Evolutionary conservation across 345 rosid species (phyloP).

Genomic region (Arabis hirsuta): DNA sequence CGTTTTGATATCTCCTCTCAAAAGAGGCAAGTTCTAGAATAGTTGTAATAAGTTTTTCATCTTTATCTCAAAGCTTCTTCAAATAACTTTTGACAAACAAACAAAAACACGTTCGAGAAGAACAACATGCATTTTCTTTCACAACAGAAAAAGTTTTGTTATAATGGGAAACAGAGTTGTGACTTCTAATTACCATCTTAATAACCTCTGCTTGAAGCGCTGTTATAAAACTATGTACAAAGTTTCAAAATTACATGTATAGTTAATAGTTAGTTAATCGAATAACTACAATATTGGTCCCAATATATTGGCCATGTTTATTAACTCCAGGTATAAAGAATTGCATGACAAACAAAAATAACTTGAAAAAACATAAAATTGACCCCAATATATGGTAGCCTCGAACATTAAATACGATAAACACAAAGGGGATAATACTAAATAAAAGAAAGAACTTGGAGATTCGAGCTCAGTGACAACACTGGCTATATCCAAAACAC

Average conservation of each 20-base stretch:
- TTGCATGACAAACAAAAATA: neutral
- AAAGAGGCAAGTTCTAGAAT: too few relatives aligned
- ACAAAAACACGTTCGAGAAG: too few relatives aligned
- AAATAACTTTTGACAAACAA: too few relatives aligned
- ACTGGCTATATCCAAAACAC: conserved; percentile 41
- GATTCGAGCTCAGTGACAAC: conserved; percentile 42
- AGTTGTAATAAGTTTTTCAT: too few relatives aligned
- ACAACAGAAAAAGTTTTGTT: too few relatives aligned
- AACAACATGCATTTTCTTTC: too few relatives aligned
- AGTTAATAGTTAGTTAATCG: neutral
- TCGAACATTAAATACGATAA: conserved; percentile 29
- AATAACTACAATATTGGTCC: neutral
- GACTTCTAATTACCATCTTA: neutral
- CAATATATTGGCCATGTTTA: conserved; percentile 12
- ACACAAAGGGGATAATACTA: conserved; percentile 25
- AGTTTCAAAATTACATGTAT: neutral
- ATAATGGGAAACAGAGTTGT: neutral
- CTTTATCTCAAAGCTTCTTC: too few relatives aligned
- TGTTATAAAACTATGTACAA: neutral
- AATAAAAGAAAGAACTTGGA: conserved; percentile 23
- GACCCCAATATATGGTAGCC: conserved; percentile 27
- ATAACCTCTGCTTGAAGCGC: neutral
- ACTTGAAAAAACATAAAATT: neutral
- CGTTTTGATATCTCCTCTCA: too few relatives aligned
- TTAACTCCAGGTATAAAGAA: conserved; percentile 27